phyloP scores from a whole-genome alignment of 2,329 filamentous ascomycete species.

The Hypomyces perniciosus region DNA sequence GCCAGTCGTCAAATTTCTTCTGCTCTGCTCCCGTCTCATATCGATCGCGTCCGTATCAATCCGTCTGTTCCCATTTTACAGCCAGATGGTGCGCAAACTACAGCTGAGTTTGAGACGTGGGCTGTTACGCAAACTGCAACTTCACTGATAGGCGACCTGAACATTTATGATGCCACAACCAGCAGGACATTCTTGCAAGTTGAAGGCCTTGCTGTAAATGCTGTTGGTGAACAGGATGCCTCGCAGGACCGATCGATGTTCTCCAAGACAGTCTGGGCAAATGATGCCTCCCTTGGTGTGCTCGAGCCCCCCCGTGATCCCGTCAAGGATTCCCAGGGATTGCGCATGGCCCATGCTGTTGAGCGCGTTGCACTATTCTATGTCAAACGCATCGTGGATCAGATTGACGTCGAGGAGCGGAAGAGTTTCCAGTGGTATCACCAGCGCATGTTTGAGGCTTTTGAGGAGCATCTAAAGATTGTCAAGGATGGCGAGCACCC shows the following conservation, averaged over 20 bases:
- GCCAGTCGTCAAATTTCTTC: background rate
- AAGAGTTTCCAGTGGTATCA: background rate
- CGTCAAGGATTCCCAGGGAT: background rate
- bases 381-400: background rate
- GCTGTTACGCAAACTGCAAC: no score
- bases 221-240: background rate
- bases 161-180: no score
- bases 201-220: background rate
- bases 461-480: conserved; percentile 3
- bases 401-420: background rate
- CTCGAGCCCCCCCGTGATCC: background rate
- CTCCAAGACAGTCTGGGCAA: background rate
- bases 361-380: background rate
- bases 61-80: background rate
- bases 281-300: background rate
- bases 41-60: background rate
- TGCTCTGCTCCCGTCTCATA: background rate
- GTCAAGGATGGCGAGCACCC: background rate
- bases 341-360: background rate
- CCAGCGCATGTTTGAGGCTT: conserved; percentile 4
- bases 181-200: background rate
- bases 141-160: no score
- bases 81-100: no score
- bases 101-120: no score
- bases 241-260: background rate